Evolutionary conservation across 495 filamentous ascomycete genomes (phyloP).

Genomic region (Lentithecium fluviatile): DNA sequence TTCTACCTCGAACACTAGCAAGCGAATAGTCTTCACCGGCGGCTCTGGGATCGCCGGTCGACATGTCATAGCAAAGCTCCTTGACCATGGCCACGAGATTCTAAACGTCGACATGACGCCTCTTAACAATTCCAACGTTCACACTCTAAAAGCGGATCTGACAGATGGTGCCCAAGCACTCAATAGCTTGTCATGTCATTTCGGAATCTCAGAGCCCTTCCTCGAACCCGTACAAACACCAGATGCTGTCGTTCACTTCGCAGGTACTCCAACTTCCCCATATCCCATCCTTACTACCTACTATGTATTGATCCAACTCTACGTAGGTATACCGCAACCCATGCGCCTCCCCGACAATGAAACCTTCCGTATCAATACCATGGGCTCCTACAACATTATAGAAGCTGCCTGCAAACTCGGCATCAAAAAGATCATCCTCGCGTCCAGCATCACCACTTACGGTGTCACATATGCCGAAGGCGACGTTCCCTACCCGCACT

Average conservation of each 20-base stretch:
- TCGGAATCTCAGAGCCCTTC: slow-evolving; percentile 9
- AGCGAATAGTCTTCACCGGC: slow-evolving; percentile 19
- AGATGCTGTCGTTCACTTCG: slow-evolving; percentile 12
- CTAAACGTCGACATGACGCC: slow-evolving; percentile 15
- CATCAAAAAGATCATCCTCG: slow-evolving; percentile 15
- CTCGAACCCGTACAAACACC: slow-evolving; percentile 2
- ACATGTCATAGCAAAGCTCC: slow-evolving; percentile 13
- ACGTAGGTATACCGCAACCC: slow-evolving; percentile 5
- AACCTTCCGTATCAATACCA: slow-evolving; percentile 9
- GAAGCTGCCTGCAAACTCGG: slow-evolving; percentile 17
- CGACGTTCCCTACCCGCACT: background rate
- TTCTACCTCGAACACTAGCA: background rate
- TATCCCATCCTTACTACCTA: too few relatives aligned
- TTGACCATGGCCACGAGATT: slow-evolving; percentile 12
- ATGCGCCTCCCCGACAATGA: slow-evolving; percentile 10
- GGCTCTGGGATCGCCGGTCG: slow-evolving; percentile 15
- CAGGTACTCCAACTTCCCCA: background rate
- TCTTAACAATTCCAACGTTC: slow-evolving; percentile 1
- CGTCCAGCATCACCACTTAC: slow-evolving; percentile 10
- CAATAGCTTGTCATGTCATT: slow-evolving; percentile 11
- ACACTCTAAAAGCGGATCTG: slow-evolving; percentile 19
- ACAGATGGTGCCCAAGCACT: slow-evolving; percentile 14
- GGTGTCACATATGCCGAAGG: slow-evolving; percentile 17
- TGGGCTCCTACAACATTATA: slow-evolving; percentile 15
- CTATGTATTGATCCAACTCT: background rate